Conservation (phyloP, 129 eudicot species). For the carrot (Daucus carota) region DH1_v3.0 NC_030384.2:26331501-26332000, state of each 20-base stretch:
- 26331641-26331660: slow-evolving; percentile 37
- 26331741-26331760: slow-evolving; percentile 35
- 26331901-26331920: slow-evolving; percentile 28
- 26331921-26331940: slow-evolving; percentile 27
- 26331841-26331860: slow-evolving; percentile 46
- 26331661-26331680: slow-evolving; percentile 36
- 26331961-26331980: slow-evolving; percentile 22
- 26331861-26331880: slow-evolving; percentile 43
- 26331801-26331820: slow-evolving; percentile 34
- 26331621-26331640: background rate
- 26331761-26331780: slow-evolving; percentile 53
- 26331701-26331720: slow-evolving; percentile 55
- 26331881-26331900: slow-evolving; percentile 35
- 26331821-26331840: slow-evolving; percentile 51
- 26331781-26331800: slow-evolving; percentile 43
- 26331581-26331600: too few relatives aligned
- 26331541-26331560: too few relatives aligned
- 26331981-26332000: slow-evolving; percentile 44
- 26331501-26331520: too few relatives aligned
- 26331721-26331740: slow-evolving; percentile 73
- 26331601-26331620: too few relatives aligned
- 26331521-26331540: too few relatives aligned
- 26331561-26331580: too few relatives aligned
- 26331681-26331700: slow-evolving; percentile 13
- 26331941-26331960: slow-evolving; percentile 32